Conservation (phyloP, 2,329 filamentous ascomycete genomes). For the Cladophialophora psammophila region DNA sequence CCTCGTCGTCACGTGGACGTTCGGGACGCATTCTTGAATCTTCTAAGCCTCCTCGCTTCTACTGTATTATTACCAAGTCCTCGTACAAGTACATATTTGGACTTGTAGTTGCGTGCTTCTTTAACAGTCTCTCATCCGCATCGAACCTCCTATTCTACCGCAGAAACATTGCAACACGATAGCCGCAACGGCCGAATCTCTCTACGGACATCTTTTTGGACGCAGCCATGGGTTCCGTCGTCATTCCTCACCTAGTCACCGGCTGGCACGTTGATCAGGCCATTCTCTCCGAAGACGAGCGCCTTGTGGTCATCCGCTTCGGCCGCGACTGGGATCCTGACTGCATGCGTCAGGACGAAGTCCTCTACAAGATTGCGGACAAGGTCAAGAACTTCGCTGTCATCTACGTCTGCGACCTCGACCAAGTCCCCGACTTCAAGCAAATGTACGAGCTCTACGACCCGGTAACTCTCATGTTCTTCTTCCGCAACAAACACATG, state of each 20-base stretch:
- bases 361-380: constrained; percentile 93
- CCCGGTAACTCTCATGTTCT: constrained; percentile 94
- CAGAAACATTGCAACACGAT: neutral
- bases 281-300: constrained; percentile 88
- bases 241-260: constrained; percentile 82
- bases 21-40: constrained; percentile 15
- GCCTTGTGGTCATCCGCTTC: constrained; percentile 92
- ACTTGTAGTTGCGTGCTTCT: neutral
- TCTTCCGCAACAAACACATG: constrained; percentile 84
- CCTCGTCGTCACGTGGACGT: neutral
- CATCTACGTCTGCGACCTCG: constrained; percentile 93
- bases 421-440: constrained; percentile 91
- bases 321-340: constrained; percentile 77
- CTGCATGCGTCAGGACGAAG: constrained; percentile 84
- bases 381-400: constrained; percentile 91
- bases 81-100: too few relatives aligned
- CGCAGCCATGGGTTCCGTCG: constrained; percentile 38
- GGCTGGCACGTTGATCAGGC: constrained; percentile 99
- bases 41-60: constrained; percentile 3
- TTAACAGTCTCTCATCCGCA: neutral
- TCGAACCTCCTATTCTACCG: neutral
- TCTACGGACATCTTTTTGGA: neutral
- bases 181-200: neutral
- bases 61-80: too few relatives aligned
- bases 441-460: constrained; percentile 95